Conservation (phyloP, 257 asterid genomes). For the Striga asiatica region DNA sequence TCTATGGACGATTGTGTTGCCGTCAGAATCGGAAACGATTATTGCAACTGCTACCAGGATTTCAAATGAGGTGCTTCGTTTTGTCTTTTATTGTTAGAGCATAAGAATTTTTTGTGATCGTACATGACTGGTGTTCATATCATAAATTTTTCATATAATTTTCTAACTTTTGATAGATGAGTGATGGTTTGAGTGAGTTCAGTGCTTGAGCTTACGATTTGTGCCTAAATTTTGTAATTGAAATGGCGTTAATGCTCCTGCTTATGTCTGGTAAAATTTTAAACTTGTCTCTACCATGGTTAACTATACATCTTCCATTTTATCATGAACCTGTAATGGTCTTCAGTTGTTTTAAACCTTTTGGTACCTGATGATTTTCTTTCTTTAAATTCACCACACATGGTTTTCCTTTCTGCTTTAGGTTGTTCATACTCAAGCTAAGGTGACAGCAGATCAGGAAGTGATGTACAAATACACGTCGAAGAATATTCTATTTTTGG, state of each 20-base stretch:
- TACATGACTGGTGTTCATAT: too few species aligned
- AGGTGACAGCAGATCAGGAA: constrained; percentile 82
- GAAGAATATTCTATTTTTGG: constrained; percentile 73
- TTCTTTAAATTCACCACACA: background rate
- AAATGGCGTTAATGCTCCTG: too few species aligned
- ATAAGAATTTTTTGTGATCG: too few species aligned
- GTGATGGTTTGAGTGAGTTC: too few species aligned
- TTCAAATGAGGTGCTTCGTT: constrained; percentile 58
- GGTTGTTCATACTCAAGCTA: constrained; percentile 98
- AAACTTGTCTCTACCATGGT: too few species aligned
- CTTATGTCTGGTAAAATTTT: too few species aligned
- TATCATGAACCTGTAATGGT: too few species aligned
- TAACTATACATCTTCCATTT: too few species aligned
- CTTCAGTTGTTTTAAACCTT: constrained; percentile 3
- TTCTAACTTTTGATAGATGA: too few species aligned
- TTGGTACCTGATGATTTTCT: constrained; percentile 12
- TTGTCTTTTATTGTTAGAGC: constrained; percentile 11
- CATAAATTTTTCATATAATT: too few species aligned
- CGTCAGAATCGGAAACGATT: constrained; percentile 82
- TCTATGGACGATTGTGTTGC: constrained; percentile 82
- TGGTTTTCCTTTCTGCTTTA: constrained; percentile 23
- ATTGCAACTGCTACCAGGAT: constrained; percentile 67
- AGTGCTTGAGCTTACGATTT: too few species aligned
- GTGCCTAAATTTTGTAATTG: too few species aligned
- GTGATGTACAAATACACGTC: constrained; percentile 90